These are phyloP conservation scores for Elsinoe perseae DNA, from an alignment of 2,329 filamentous ascomycete genomes.

Conservation along the genomic window DNA sequence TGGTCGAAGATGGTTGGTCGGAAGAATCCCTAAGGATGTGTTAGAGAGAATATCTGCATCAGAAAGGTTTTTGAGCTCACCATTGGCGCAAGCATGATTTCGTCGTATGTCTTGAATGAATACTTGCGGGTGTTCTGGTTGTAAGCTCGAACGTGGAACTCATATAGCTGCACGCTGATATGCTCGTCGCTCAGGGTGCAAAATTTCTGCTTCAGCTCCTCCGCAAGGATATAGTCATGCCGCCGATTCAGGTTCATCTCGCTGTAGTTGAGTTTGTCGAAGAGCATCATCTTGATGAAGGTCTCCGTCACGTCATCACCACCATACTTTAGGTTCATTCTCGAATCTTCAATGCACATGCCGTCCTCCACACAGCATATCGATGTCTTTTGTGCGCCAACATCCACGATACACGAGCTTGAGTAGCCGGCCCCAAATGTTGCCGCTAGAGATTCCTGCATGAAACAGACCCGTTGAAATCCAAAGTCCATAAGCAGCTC, in stretches of 20 bases:
- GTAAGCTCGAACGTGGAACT: conserved; percentile 83
- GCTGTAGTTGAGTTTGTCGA: conserved; percentile 88
- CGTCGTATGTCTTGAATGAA: conserved; percentile 93
- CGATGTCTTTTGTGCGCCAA: conserved; percentile 95
- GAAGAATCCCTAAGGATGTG: conserved; percentile 59
- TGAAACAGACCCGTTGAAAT: conserved; percentile 82
- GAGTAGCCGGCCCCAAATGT: conserved; percentile 94
- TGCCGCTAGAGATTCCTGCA: conserved; percentile 91
- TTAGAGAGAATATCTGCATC: neutral
- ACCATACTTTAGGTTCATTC: conserved; percentile 90
- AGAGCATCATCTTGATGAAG: conserved; percentile 96
- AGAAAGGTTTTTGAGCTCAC: conserved; percentile 27
- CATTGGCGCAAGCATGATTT: conserved; percentile 88
- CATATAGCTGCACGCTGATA: conserved; percentile 77
- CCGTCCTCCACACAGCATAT: conserved; percentile 96
- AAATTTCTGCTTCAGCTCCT: conserved; percentile 89
- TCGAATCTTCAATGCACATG: conserved; percentile 86
- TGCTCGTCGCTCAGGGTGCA: conserved; percentile 87
- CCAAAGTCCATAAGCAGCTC: conserved; percentile 84
- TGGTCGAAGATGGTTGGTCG: conserved; percentile 83
- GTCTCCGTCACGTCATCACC: conserved; percentile 88
- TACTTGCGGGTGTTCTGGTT: conserved; percentile 89
- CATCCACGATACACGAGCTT: conserved; percentile 87
- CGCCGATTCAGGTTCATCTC: conserved; percentile 86
- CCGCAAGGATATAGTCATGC: conserved; percentile 87